phyloP scores from a whole-genome alignment of 768 basidiomycete genomes.

The Russula sp. region DNA sequence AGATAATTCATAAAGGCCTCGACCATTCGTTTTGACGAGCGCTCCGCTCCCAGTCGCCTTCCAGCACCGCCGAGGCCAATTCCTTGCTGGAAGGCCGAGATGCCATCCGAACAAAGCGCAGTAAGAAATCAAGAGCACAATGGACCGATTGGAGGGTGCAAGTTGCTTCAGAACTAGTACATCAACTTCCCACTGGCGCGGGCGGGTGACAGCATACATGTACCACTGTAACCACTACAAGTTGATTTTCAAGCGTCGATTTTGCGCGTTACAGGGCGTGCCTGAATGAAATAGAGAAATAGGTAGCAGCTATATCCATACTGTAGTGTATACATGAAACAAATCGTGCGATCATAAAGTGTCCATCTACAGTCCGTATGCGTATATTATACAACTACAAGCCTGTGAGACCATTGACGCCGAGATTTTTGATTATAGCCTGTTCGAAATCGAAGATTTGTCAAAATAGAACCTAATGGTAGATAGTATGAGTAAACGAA shows the following conservation, averaged over 20 bases:
- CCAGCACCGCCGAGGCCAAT: no score
- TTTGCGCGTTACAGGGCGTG: background rate
- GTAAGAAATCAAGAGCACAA: no score
- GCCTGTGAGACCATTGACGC: background rate
- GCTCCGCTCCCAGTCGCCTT: no score
- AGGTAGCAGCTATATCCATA: background rate
- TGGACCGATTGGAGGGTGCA: background rate
- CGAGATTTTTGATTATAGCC: background rate
- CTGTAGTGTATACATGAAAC: constrained; percentile 1
- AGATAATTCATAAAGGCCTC: no score
- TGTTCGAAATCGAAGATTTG: background rate
- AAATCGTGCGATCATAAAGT: constrained; percentile 3
- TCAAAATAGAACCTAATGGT: background rate
- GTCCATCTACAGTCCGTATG: background rate
- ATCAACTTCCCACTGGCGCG: no score
- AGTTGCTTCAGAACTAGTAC: no score
- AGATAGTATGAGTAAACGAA: constrained; percentile 28
- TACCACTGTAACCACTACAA: background rate
- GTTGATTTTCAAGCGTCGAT: no score
- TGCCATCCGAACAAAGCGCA: no score
- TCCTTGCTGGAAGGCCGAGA: no score
- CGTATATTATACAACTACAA: background rate
- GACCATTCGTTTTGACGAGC: no score
- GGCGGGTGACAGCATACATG: background rate
- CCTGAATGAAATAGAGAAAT: background rate